Evolutionary conservation across 1,284 basidiomycete genomes (phyloP), one percentile per base, ranked within the genome.

Genomic region (Ceratobasidium sp.): DNA sequence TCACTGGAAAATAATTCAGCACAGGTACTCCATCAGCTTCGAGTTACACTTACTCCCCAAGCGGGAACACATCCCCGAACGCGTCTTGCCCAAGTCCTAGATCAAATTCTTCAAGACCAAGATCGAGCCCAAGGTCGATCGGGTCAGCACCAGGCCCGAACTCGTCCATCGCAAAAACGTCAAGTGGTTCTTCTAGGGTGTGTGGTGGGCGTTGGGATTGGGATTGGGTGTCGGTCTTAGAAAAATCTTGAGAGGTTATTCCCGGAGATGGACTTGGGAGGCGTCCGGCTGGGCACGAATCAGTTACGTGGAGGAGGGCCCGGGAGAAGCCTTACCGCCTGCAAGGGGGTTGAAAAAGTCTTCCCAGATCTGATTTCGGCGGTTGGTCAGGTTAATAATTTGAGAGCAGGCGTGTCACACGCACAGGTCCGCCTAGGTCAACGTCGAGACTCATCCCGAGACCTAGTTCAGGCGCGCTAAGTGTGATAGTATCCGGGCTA

Each of bases 391-490:
- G 22, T 15, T 9, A n/a, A 22, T 71, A 64, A 27, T 17, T 54
- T 33, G 53, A 17, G 1, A 57, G 15, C 29, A 22, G 1, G 72
- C 22, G 36, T 45, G 27, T 15, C n/a, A n/a, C n/a, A 82, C 91
- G 69, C 80, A 93, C 92, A 47, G 85, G 85, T 75, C 91, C 87
- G 75, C 92, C 91, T 78, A 93, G 89, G 76, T 93, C 90, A 66
- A 92, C 81, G 8, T 73, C 77, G 27, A 77, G 29, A 24, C 45
- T 57, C 33, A 74, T 54, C 19, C 56, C 45, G 11, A 51, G 29
- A 45, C 54, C 67, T n/a, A 22, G n/a, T 45, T 71, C 67, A n/a
- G 67, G 44, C 24, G 66, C 73, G 41, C 57, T 50, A n/a, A 59
- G 31, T 9, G 75, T 63, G 27, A 75, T 60, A 22, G 67, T 66